phyloP scores from a whole-genome alignment of 1,284 basidiomycete species.

The Austroboletus niveus region DNA sequence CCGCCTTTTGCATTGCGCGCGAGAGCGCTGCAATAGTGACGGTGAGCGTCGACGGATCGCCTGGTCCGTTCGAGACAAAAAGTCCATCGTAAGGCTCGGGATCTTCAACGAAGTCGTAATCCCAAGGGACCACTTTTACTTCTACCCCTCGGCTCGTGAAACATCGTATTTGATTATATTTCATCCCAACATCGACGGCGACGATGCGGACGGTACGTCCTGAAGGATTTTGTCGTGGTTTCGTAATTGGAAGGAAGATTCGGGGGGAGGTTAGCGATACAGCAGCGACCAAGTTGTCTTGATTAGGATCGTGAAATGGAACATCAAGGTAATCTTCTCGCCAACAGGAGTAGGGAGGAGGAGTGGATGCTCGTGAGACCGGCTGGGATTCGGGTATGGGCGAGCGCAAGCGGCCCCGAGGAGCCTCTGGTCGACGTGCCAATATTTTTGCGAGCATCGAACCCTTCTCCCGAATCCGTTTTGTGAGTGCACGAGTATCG shows the following conservation, averaged over 20 bases:
- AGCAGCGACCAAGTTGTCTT: conserved; percentile 85
- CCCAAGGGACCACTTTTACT: conserved; percentile 97
- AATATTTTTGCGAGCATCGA: conserved; percentile 87
- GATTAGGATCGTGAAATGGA: conserved; percentile 89
- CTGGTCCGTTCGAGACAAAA: conserved; percentile 98
- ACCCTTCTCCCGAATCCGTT: conserved; percentile 93
- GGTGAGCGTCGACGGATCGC: conserved; percentile 88
- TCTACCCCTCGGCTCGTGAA: conserved; percentile 93
- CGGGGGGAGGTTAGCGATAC: conserved; percentile 79
- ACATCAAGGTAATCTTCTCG: conserved; percentile 78
- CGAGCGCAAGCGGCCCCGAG: conserved; percentile 34
- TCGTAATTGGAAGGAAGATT: conserved; percentile 64
- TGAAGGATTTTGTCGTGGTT: conserved; percentile 73
- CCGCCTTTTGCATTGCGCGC: conserved; percentile 69
- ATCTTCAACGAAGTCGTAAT: conserved; percentile 86
- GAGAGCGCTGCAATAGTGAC: conserved; percentile 74
- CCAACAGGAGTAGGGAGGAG: conserved; percentile 59
- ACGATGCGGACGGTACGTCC: conserved; percentile 82
- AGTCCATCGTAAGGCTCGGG: conserved; percentile 88
- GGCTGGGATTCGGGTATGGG: conserved; percentile 38
- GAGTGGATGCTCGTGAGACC: conserved; percentile 54
- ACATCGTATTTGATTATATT: conserved; percentile 99
- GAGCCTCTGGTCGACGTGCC: conserved; percentile 50
- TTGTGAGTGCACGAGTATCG: conserved; percentile 96
- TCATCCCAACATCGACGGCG: conserved; percentile 98